Conservation (phyloP, 345 rosid species). For the Linum usitatissimum region DNA sequence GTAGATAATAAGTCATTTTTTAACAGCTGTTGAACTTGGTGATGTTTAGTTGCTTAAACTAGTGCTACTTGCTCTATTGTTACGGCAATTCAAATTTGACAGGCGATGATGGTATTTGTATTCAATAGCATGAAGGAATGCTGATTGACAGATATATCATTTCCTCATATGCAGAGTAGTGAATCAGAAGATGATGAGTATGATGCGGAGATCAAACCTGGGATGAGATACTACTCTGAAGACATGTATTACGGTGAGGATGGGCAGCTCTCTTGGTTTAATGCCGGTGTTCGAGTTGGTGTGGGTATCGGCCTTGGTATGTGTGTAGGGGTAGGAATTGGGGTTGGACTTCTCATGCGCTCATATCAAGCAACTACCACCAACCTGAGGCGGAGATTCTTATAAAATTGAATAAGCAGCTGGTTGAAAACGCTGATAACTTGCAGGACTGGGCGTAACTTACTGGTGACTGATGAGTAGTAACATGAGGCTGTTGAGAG, state of each 20-base stretch:
- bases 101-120: neutral
- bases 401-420: too few species aligned
- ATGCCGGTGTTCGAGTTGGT: conserved; percentile 90
- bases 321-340: conserved; percentile 83
- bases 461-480: too few species aligned
- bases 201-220: conserved; percentile 49
- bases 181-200: conserved; percentile 44
- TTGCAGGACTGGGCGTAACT: too few species aligned
- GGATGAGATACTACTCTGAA: conserved; percentile 34
- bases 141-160: neutral
- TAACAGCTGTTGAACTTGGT: too few species aligned
- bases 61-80: too few species aligned
- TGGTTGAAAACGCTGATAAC: too few species aligned
- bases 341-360: conserved; percentile 38
- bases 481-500: too few species aligned
- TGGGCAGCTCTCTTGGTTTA: conserved; percentile 91
- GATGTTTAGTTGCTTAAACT: too few species aligned
- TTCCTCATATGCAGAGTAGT: conserved; percentile 28
- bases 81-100: neutral
- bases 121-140: too few species aligned
- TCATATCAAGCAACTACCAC: too few species aligned
- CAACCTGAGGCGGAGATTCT: too few species aligned
- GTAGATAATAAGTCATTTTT: too few species aligned
- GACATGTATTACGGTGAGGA: conserved; percentile 66
- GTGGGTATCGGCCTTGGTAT: conserved; percentile 94